Evolutionary conservation across 2,329 filamentous ascomycete genomes (phyloP).

Genomic region (Diplodia sapinea): DNA sequence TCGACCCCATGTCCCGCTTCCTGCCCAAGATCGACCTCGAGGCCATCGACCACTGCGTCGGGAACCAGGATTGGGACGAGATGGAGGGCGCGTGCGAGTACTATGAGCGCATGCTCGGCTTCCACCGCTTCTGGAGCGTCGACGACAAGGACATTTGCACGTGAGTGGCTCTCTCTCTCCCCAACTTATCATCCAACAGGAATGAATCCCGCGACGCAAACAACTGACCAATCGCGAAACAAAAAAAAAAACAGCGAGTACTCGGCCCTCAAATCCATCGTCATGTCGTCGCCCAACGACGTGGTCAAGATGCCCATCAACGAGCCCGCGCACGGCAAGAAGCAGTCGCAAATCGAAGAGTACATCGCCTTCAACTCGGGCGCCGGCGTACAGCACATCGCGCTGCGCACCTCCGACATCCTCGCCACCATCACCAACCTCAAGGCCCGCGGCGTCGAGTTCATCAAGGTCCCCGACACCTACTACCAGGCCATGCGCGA

Average conservation of each 20-base stretch:
- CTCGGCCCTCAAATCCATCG: slow-evolving; percentile 84
- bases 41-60: slow-evolving; percentile 94
- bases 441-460: slow-evolving; percentile 86
- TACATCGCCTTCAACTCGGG: slow-evolving; percentile 85
- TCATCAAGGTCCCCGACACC: slow-evolving; percentile 85
- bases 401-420: slow-evolving; percentile 81
- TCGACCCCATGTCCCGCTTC: slow-evolving; percentile 55
- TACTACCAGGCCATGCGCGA: slow-evolving; percentile 82
- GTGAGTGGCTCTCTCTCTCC: slow-evolving; percentile 27
- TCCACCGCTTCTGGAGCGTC: slow-evolving; percentile 97
- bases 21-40: slow-evolving; percentile 71
- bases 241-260: slow-evolving; percentile 62
- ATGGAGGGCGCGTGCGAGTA: slow-evolving; percentile 72
- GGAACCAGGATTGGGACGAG: slow-evolving; percentile 94
- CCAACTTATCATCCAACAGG: neutral
- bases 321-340: slow-evolving; percentile 88
- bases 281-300: slow-evolving; percentile 85
- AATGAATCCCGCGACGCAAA: neutral
- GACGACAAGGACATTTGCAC: slow-evolving; percentile 93
- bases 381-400: slow-evolving; percentile 91
- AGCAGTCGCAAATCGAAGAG: slow-evolving; percentile 92
- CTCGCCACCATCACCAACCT: slow-evolving; percentile 76
- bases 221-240: neutral
- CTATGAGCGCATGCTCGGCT: slow-evolving; percentile 87
- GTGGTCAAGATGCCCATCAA: slow-evolving; percentile 98